phyloP scores from a whole-genome alignment of 2,329 filamentous ascomycete species.

The Monosporascus sp. region DNA sequence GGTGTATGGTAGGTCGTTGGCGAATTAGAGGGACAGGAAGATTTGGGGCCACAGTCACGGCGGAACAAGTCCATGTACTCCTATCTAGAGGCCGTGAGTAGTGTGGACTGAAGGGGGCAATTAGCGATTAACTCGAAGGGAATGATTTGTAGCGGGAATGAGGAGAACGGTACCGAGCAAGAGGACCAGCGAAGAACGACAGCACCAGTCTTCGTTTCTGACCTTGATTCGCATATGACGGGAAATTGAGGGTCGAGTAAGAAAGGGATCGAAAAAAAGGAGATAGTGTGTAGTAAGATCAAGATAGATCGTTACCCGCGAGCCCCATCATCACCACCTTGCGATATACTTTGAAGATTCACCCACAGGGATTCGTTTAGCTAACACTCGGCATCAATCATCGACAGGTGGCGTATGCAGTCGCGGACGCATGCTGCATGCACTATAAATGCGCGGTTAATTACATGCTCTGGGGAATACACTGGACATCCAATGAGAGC shows the following conservation, averaged over 20 bases:
- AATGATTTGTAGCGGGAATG: neutral
- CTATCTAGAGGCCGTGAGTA: neutral
- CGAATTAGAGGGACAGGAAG: neutral
- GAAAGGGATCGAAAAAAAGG: no score
- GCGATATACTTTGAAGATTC: no score
- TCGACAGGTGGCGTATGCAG: neutral
- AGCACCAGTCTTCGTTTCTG: no score
- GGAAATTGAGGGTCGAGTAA: no score
- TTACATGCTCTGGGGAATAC: neutral
- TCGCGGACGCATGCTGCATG: neutral
- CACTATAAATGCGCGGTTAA: neutral
- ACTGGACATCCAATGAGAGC: neutral
- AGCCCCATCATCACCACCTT: no score
- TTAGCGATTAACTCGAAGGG: neutral
- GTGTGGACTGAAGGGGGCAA: neutral
- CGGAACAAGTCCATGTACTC: neutral
- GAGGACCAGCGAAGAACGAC: no score
- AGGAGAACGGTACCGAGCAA: no score
- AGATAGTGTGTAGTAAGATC: no score
- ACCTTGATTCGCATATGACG: no score
- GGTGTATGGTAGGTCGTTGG: neutral
- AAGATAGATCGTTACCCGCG: no score
- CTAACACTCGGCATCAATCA: no score
- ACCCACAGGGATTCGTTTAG: no score
- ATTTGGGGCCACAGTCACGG: neutral